Evolutionary conservation across 371 early-diverging fungal genomes (phyloP), one percentile per base, ranked within the genome.

Genomic region (Dinochytrium kinnereticum): DNA sequence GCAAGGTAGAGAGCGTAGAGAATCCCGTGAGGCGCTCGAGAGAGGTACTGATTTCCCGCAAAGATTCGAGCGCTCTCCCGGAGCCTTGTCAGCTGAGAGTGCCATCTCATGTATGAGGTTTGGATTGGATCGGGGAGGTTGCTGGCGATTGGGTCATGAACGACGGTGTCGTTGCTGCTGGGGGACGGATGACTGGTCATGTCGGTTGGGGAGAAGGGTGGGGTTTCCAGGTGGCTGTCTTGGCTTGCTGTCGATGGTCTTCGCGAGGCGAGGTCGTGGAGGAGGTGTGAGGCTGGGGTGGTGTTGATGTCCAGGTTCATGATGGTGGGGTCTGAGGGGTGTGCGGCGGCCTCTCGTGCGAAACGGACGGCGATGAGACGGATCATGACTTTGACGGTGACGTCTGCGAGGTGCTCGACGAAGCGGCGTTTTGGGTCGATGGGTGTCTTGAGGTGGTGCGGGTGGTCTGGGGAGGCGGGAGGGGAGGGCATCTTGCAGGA

Each of bases 1-100:
- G 64, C 64, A 38, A 61, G 64, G 64, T 31, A 61, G 64, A 61
- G 64, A 26, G 64, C 64, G 24, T 61, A 38, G 31, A 61, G 64
- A 28, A 61, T 61, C 7, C 33, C 36, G 34, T 61, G 34, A 34
- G 64, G 64, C 24, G 64, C 38, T 3, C 64, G 24, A 19, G 33
- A 31, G 64, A 61, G 64, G 64, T 53, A 53, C 5, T 13, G 55
- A 26, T 53, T 53, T 26, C 5, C 5, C 26, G 55, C 55, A 24
- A 53, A 53, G 17, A 26, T 26, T 5, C 13, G 55, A 24, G 55
- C 55, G n/a, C 10, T 53, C 5, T 53, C 55, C 5, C 55, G 55
- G 26, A 53, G 55, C 7, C 26, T 7, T 13, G 26, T 5, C 5
- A 53, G 7, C 5, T 53, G 55, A 5, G 13, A 26, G 24, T 53